Base-by-base conservation (phyloP, 2,329 filamentous ascomycete species). In the Calonectria crousiana region DNA sequence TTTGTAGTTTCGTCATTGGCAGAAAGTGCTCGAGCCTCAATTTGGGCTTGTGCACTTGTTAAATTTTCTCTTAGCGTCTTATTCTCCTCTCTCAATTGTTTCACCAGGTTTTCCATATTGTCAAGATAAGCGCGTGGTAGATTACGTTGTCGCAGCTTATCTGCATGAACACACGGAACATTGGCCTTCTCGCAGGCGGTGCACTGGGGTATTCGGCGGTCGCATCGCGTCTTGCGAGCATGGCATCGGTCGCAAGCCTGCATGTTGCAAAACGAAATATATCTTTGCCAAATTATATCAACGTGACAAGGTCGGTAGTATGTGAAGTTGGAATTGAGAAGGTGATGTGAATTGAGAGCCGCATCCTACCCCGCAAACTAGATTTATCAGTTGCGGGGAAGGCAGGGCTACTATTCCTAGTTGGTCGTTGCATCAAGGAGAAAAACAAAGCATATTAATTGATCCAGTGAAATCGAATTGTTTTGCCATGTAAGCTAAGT, bases 211-310 rank as follows among this genome's bases (percentile, higher is more conserved):
- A 73, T 60, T 5, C 71, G 66, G 11, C 71, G 71, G 67, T 73
- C 71, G 51, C 71, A 73, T 36, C 71, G 67, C 3, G 71, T 73
- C 49, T 73, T 73, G 49, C 71, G 71, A 13, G 58, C 67, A 23
- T 73, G 71, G 20, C 71, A 73, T 16, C 71, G 71, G 26, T 73
- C 71, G 38, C 71, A 73, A 41, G 71, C 71, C 26, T 73, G 71
- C 71, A 73, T 73, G 6, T 16, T 8, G 44, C 34, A 4, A 14
- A 13, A 4, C 3, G 14, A 8, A 2, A 23, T 28, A 28, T 38
- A 8, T 10, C 20, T 30, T 47, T 47, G 60, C n/a, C 23, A 14
- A 26, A 11, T n/a, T 36, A 11, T 14, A 28, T n/a, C 1, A 20
- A 9, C 16, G 13, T 6, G 14, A 28, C 28, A 38, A 38, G n/a